A percentile compares a stretch with the other conserved stretches of the same genome.
phyloP scores from a whole-genome alignment of 257 asterid genomes.

The Marsdenia floribunda region DNA sequence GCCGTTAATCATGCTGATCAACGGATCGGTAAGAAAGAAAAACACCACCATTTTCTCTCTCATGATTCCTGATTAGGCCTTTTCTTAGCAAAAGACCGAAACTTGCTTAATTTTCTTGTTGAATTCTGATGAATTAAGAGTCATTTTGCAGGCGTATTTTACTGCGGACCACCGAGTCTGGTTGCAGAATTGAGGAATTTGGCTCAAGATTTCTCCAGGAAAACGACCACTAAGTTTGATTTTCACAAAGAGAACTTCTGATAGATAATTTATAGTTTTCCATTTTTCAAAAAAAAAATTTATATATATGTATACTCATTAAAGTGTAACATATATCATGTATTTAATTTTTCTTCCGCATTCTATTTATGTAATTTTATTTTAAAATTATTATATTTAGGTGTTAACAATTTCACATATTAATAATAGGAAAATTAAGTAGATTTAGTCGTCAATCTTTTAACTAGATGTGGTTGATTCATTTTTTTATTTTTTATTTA shows the following conservation, averaged over 20 bases:
- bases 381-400: no score
- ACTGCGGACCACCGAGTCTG: conserved; percentile 25
- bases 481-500: no score
- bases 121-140: no score
- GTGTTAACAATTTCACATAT: no score
- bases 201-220: conserved; percentile 24
- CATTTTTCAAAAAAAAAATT: no score
- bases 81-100: no score
- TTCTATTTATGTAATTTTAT: neutral
- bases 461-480: no score
- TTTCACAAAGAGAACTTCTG: conserved; percentile 27
- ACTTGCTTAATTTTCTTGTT: no score
- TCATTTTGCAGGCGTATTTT: conserved; percentile 20
- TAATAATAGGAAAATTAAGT: no score
- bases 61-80: neutral
- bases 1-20: conserved; percentile 55
- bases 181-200: conserved; percentile 23
- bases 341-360: neutral
- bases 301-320: neutral
- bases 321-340: neutral
- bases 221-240: conserved; percentile 24
- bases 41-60: conserved; percentile 10
- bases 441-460: no score
- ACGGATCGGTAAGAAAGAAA: conserved; percentile 38
- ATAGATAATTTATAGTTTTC: neutral